Percentiles rank a stretch among this genome's conserved stretches.
These are phyloP conservation scores for Penicillium sp. DNA, from an alignment of 2,329 filamentous ascomycete genomes.

Conservation along the genomic window DNA sequence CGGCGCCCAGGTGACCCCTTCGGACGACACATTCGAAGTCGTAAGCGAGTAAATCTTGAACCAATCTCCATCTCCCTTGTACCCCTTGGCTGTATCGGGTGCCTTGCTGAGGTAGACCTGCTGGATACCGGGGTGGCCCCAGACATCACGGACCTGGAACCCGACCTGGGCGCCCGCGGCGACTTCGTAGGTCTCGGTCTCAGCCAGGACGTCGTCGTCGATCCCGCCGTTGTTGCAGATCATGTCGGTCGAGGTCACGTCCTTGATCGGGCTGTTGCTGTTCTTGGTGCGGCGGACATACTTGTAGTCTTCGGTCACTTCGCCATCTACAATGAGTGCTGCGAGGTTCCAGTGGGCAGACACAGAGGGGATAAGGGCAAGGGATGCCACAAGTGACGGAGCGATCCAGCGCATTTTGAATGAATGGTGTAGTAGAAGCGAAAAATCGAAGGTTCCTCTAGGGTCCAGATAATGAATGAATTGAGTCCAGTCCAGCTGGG, in stretches of 20 bases:
- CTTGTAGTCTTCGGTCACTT: conserved; percentile 13
- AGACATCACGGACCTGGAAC: conserved; percentile 10
- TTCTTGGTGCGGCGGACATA: conserved; percentile 17
- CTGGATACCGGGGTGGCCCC: conserved; percentile 8
- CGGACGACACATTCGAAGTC: conserved; percentile 5
- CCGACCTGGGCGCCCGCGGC: conserved; percentile 12
- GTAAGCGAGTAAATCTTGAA: conserved; percentile 14
- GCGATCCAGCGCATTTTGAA: not conserved
- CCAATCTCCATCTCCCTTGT: conserved; percentile 14
- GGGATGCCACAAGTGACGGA: not conserved
- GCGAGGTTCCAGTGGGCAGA: conserved; percentile 15
- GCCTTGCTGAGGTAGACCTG: conserved; percentile 16
- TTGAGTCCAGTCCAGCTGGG: not conserved
- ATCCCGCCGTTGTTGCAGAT: conserved; percentile 13
- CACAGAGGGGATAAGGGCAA: not conserved
- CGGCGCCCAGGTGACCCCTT: conserved; percentile 7
- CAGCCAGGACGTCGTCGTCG: conserved; percentile 13
- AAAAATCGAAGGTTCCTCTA: not conserved
- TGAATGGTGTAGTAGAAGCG: not conserved
- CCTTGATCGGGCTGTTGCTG: conserved; percentile 11
- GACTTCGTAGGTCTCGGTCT: conserved; percentile 4
- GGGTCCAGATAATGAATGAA: not conserved
- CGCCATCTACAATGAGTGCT: conserved; percentile 14
- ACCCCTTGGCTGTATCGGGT: not conserved
- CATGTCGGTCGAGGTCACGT: conserved; percentile 11